Evolutionary conservation across 148 eudicot species (phyloP).

Genomic region (Fagopyrum esculentum): DNA sequence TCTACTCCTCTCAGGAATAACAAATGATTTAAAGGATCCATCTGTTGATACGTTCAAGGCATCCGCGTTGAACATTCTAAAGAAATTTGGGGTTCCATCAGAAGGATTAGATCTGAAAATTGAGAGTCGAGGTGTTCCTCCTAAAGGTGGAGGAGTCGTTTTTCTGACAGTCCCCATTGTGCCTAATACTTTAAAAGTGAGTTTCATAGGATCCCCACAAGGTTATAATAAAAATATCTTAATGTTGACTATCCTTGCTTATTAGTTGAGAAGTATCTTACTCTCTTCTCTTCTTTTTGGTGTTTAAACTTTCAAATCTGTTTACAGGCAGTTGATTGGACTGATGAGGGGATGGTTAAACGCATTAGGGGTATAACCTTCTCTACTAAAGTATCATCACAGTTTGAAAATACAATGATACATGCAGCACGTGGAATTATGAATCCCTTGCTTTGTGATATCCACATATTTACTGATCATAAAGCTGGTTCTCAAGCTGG

Average conservation of each 20-base stretch:
- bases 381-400: constrained; percentile 65
- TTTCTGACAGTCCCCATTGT: constrained; percentile 64
- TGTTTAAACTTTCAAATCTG: constrained; percentile 4
- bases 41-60: constrained; percentile 79
- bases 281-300: neutral
- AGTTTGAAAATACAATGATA: constrained; percentile 69
- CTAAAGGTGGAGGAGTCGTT: constrained; percentile 86
- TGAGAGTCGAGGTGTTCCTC: constrained; percentile 74
- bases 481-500: constrained; percentile 72
- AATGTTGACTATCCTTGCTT: too few species aligned
- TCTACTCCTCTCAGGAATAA: constrained; percentile 48
- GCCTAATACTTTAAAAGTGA: constrained; percentile 53
- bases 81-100: constrained; percentile 74
- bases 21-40: constrained; percentile 80
- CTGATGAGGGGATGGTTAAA: constrained; percentile 87
- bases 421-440: constrained; percentile 87
- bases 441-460: constrained; percentile 78
- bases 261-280: neutral
- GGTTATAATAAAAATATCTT: neutral
- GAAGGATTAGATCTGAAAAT: constrained; percentile 84
- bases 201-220: neutral
- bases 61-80: constrained; percentile 59
- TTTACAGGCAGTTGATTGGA: constrained; percentile 73
- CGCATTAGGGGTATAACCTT: constrained; percentile 79
- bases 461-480: constrained; percentile 77